Percentiles rank a stretch among this genome's conserved stretches.
phyloP scores from a whole-genome alignment of 768 basidiomycete species.

The Pleurotus pulmonarius region DNA sequence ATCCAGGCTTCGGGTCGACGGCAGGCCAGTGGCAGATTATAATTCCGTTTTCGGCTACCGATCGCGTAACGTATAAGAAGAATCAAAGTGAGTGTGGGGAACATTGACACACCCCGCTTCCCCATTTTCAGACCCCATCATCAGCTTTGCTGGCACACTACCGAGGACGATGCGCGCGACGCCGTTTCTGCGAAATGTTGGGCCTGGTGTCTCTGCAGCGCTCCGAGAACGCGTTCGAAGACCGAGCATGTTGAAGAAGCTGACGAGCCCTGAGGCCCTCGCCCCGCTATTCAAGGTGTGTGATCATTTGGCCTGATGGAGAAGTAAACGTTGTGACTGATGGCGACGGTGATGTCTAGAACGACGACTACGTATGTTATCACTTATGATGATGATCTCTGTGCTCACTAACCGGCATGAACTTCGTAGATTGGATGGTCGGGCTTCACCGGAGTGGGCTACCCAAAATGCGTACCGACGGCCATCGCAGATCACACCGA shows the following conservation, averaged over 20 bases:
- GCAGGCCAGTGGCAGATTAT: background rate
- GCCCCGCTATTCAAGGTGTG: constrained; percentile 39
- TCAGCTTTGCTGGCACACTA: constrained; percentile 1
- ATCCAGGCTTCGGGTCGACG: background rate
- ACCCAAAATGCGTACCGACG: constrained; percentile 42
- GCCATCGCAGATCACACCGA: constrained; percentile 45
- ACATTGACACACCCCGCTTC: background rate
- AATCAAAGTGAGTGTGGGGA: background rate
- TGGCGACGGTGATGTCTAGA: constrained; percentile 18
- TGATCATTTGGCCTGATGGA: background rate
- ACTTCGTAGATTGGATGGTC: constrained; percentile 42
- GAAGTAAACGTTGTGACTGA: background rate
- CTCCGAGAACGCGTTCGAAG: constrained; percentile 40
- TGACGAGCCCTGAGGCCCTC: constrained; percentile 33
- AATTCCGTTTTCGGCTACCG: background rate
- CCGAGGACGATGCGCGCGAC: constrained; percentile 25
- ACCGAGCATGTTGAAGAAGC: constrained; percentile 31
- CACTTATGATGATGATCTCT: background rate
- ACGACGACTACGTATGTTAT: constrained; percentile 41
- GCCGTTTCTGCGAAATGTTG: constrained; percentile 23
- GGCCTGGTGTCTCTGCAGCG: constrained; percentile 25
- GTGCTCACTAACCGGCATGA: background rate
- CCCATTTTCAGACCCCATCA: background rate
- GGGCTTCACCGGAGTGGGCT: constrained; percentile 48
- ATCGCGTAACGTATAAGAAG: constrained; percentile 4